Percentiles rank a stretch among this genome's conserved stretches.
Evolutionary conservation across 2,329 filamentous ascomycete genomes (phyloP).

Genomic region (Aureobasidium sp.): DNA sequence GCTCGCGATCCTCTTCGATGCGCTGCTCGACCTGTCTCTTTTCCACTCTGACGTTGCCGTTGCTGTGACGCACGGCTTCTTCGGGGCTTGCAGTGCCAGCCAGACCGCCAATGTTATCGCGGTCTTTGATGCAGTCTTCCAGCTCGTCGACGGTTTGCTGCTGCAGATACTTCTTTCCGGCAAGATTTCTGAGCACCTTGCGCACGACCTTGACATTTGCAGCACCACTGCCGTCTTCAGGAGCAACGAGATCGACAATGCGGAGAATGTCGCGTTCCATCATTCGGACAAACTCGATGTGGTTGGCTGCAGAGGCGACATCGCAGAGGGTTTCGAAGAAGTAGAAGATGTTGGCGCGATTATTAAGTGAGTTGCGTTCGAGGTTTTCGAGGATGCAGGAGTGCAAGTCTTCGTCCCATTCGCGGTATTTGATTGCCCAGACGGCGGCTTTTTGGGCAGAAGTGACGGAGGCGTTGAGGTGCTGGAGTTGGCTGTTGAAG

Average conservation of each 20-base stretch:
- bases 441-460: constrained; percentile 88
- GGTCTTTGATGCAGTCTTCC: constrained; percentile 72
- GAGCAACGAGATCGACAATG: constrained; percentile 87
- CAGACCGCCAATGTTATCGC: constrained; percentile 45
- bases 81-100: constrained; percentile 11
- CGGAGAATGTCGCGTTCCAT: constrained; percentile 87
- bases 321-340: constrained; percentile 96
- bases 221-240: constrained; percentile 76
- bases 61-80: constrained; percentile 11
- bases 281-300: constrained; percentile 82
- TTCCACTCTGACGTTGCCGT: constrained; percentile 51
- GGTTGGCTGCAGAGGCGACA: constrained; percentile 66
- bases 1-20: constrained; percentile 92
- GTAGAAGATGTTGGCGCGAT: constrained; percentile 96
- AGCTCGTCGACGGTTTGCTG: constrained; percentile 69
- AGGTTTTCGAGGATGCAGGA: constrained; percentile 96
- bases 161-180: constrained; percentile 65
- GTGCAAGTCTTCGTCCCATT: constrained; percentile 95
- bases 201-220: constrained; percentile 83
- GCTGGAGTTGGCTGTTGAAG: constrained; percentile 83
- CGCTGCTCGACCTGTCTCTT: constrained; percentile 89
- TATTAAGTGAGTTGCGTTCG: constrained; percentile 94
- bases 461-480: constrained; percentile 82
- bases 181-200: constrained; percentile 53
- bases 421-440: constrained; percentile 88